These are phyloP conservation scores for Peronospora tabacina DNA, from an alignment of 352 stramenopile species.

Conservation along the genomic window DNA sequence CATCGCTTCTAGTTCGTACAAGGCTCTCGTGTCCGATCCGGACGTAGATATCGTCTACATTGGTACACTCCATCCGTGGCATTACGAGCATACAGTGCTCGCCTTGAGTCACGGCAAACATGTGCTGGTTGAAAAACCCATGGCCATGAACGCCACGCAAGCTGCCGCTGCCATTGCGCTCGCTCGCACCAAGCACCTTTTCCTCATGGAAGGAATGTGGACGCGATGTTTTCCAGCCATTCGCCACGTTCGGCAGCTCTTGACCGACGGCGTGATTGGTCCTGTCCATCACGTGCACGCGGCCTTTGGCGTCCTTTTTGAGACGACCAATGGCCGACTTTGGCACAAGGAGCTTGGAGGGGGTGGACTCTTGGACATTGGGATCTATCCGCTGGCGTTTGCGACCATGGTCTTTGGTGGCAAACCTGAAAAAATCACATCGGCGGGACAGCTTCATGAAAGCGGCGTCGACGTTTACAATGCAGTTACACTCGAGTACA, in stretches of 20 bases:
- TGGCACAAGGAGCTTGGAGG: constrained; percentile 70
- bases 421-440: constrained; percentile 36
- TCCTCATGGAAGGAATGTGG: constrained; percentile 84
- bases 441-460: constrained; percentile 21
- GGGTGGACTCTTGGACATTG: constrained; percentile 63
- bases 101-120: constrained; percentile 85
- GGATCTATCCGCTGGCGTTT: constrained; percentile 71
- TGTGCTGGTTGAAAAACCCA: constrained; percentile 91
- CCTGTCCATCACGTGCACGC: constrained; percentile 61
- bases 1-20: constrained; percentile 75
- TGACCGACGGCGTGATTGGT: constrained; percentile 50
- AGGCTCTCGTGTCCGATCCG: constrained; percentile 66
- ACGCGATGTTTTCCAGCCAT: constrained; percentile 79
- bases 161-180: constrained; percentile 54
- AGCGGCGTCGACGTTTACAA: constrained; percentile 51
- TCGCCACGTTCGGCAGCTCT: constrained; percentile 48
- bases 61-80: constrained; percentile 83
- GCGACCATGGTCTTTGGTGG: constrained; percentile 53
- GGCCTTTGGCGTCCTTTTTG: constrained; percentile 61
- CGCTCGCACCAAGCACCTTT: constrained; percentile 58
- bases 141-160: constrained; percentile 82
- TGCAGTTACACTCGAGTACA: constrained; percentile 58
- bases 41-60: constrained; percentile 91
- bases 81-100: constrained; percentile 66
- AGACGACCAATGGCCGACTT: constrained; percentile 37